These are phyloP conservation scores for Melaleuca quinquenervia DNA, from an alignment of 345 rosid species.

Conservation along the genomic window DNA sequence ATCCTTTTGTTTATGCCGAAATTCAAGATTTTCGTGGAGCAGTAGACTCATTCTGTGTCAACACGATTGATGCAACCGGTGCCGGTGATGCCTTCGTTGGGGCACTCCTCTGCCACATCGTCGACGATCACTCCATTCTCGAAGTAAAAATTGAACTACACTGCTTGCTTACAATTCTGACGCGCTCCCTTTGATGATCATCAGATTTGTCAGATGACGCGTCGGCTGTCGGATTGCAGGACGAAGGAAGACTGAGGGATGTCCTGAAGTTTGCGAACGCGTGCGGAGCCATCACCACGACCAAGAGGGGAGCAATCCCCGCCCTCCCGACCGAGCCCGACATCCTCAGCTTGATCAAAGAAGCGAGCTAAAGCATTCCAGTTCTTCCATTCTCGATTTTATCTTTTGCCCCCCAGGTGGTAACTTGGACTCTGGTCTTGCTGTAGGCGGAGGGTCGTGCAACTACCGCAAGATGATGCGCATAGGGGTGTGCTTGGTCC, in stretches of 20 bases:
- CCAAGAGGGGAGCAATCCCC: constrained; percentile 93
- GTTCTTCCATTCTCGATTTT: no score
- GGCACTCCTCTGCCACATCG: constrained; percentile 71
- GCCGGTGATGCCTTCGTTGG: constrained; percentile 97
- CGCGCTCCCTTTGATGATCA: no score
- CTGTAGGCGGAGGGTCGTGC: no score
- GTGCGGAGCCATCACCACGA: constrained; percentile 93
- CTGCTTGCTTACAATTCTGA: no score
- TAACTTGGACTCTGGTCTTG: no score
- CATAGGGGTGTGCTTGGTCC: no score
- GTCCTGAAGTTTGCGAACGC: constrained; percentile 68
- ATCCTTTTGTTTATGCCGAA: no score
- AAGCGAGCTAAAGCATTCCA: neutral
- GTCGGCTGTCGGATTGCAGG: constrained; percentile 15
- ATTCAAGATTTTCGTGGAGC: constrained; percentile 58
- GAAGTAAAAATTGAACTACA: constrained; percentile 25
- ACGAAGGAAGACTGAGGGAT: constrained; percentile 62
- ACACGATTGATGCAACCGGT: constrained; percentile 80
- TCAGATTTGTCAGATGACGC: neutral
- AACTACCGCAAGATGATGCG: no score
- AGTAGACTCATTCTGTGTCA: constrained; percentile 68
- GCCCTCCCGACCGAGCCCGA: constrained; percentile 69
- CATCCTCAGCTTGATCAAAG: constrained; percentile 33
- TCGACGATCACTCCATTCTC: constrained; percentile 49
- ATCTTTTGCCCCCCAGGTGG: no score